Conservation (phyloP, 1,284 basidiomycete genomes). For the Malassezia furfur region DNA sequence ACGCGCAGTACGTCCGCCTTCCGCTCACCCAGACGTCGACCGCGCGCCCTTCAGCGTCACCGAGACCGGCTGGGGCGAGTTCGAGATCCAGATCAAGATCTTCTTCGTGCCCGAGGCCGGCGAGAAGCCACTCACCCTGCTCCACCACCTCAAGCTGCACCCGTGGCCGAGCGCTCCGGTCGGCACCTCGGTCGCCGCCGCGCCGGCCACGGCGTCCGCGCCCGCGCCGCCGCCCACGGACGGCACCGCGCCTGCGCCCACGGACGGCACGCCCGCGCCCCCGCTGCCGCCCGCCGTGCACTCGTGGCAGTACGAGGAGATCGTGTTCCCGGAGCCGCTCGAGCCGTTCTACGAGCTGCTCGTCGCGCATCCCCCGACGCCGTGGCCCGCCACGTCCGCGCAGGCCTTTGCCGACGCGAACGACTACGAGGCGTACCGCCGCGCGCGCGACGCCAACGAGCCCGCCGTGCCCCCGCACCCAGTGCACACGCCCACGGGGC, state of each 20-base stretch:
- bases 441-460: slow-evolving; percentile 12
- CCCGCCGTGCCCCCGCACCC: slow-evolving; percentile 27
- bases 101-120: slow-evolving; percentile 82
- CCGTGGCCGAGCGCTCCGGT: slow-evolving; percentile 59
- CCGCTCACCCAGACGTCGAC: slow-evolving; percentile 61
- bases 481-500: slow-evolving; percentile 39
- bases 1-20: slow-evolving; percentile 61
- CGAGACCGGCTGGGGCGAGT: slow-evolving; percentile 99
- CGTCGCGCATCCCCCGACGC: slow-evolving; percentile 70
- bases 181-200: slow-evolving; percentile 45
- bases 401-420: slow-evolving; percentile 33
- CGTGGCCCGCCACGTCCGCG: slow-evolving; percentile 47
- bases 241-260: slow-evolving; percentile 14
- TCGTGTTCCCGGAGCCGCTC: slow-evolving; percentile 90
- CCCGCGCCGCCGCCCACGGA: slow-evolving; percentile 48
- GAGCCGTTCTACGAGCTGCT: slow-evolving; percentile 77
- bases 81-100: slow-evolving; percentile 87
- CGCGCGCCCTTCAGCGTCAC: slow-evolving; percentile 86
- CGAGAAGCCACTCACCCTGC: slow-evolving; percentile 77
- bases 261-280: neutral
- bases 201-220: slow-evolving; percentile 38
- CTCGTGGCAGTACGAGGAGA: slow-evolving; percentile 98
- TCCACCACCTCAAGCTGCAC: slow-evolving; percentile 91
- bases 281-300: slow-evolving; percentile 52
- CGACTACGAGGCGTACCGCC: slow-evolving; percentile 26